Evolutionary conservation across 2,329 filamentous ascomycete genomes (phyloP).

Genomic region (Kalmusia sp.): DNA sequence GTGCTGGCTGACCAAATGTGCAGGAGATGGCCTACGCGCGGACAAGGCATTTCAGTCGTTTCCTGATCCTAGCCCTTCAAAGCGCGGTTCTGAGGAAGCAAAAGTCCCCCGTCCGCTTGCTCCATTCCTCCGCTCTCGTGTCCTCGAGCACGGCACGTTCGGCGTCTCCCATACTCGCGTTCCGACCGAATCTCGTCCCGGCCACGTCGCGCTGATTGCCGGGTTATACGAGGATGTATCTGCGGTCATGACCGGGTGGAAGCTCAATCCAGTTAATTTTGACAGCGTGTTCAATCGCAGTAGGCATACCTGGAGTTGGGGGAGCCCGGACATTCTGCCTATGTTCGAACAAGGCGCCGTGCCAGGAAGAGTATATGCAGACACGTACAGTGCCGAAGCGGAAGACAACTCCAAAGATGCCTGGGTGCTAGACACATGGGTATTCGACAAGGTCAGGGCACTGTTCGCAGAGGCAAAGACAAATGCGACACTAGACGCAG

Average conservation of each 20-base stretch:
- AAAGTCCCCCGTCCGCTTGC: slow-evolving; percentile 80
- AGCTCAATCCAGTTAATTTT: slow-evolving; percentile 96
- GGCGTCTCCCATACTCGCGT: slow-evolving; percentile 97
- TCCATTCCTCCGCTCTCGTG: slow-evolving; percentile 87
- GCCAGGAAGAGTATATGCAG: slow-evolving; percentile 85
- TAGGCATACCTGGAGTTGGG: slow-evolving; percentile 98
- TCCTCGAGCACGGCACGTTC: slow-evolving; percentile 90
- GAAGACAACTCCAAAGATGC: slow-evolving; percentile 92
- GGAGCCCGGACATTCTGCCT: slow-evolving; percentile 92
- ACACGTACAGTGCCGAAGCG: slow-evolving; percentile 80
- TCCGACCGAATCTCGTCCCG: slow-evolving; percentile 93
- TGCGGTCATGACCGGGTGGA: slow-evolving; percentile 96
- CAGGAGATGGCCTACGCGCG: slow-evolving; percentile 88
- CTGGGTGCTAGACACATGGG: slow-evolving; percentile 85
- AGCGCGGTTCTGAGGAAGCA: slow-evolving; percentile 64
- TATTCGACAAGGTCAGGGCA: slow-evolving; percentile 91
- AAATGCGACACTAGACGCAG: slow-evolving; percentile 76
- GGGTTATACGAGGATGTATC: slow-evolving; percentile 98
- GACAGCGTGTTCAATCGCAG: slow-evolving; percentile 99
- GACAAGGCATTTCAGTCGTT: slow-evolving; percentile 98
- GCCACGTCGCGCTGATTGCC: slow-evolving; percentile 95
- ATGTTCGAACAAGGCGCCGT: slow-evolving; percentile 97
- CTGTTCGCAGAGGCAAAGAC: slow-evolving; percentile 81
- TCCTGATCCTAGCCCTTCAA: slow-evolving; percentile 72
- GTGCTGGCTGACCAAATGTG: slow-evolving; percentile 14